A percentile compares a stretch with the other conserved stretches of the same genome.
Conservation (phyloP, 768 basidiomycete genomes). For the Boletus bicolor region DNA sequence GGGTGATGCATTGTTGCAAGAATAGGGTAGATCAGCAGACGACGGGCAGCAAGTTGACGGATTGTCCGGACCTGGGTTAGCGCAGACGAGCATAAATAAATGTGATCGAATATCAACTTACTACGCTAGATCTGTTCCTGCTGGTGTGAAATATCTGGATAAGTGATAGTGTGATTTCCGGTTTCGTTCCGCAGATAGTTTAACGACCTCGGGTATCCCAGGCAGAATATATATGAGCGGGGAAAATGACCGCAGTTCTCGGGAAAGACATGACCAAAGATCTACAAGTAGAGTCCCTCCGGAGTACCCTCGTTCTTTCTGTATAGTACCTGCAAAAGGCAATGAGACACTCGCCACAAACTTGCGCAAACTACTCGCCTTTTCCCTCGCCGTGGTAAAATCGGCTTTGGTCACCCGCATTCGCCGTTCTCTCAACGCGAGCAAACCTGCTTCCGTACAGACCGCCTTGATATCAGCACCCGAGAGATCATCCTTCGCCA, state of each 20-base stretch:
- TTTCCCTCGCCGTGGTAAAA: constrained; percentile 88
- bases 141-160: background rate
- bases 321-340: constrained; percentile 64
- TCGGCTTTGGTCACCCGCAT: constrained; percentile 94
- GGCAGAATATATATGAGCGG: background rate
- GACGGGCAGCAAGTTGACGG: background rate
- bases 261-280: constrained; percentile 4
- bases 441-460: constrained; percentile 95
- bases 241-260: background rate
- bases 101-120: background rate
- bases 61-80: background rate
- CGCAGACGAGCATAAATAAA: background rate
- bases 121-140: background rate
- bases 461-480: constrained; percentile 99
- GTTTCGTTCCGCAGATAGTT: background rate
- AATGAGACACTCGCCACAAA: constrained; percentile 10
- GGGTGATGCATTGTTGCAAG: background rate
- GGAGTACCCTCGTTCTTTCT: constrained; percentile 97
- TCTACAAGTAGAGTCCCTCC: constrained; percentile 79
- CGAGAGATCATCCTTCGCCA: constrained; percentile 92
- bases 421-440: constrained; percentile 90
- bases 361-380: constrained; percentile 47
- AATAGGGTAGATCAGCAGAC: background rate
- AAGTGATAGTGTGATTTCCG: background rate
- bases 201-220: background rate